These are phyloP conservation scores for Ilex aquifolium DNA, from an alignment of 257 asterid species.

Conservation along the genomic window DNA sequence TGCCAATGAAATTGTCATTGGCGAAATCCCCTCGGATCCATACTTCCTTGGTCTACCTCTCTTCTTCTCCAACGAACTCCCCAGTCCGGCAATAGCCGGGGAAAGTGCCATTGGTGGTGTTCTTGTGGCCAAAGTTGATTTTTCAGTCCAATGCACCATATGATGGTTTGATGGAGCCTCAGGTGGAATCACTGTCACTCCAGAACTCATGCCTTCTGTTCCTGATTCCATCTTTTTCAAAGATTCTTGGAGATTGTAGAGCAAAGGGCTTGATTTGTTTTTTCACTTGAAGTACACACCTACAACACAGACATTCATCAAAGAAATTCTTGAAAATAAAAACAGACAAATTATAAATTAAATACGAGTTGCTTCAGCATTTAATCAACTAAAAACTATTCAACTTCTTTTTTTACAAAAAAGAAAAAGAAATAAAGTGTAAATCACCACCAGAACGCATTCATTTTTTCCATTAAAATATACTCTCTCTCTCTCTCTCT, in stretches of 20 bases:
- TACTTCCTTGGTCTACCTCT: constrained; percentile 93
- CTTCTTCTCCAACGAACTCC: constrained; percentile 51
- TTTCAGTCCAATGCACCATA: constrained; percentile 49
- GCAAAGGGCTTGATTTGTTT: background rate
- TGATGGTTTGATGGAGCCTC: constrained; percentile 63
- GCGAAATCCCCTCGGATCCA: constrained; percentile 50
- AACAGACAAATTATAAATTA: background rate
- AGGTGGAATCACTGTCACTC: constrained; percentile 44
- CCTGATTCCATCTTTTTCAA: constrained; percentile 57
- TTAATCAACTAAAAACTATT: too few species aligned
- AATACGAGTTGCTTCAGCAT: too few species aligned
- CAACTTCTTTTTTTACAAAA: too few species aligned
- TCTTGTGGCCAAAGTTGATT: constrained; percentile 19
- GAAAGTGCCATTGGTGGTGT: constrained; percentile 19
- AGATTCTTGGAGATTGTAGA: background rate
- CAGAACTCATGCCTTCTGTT: constrained; percentile 39
- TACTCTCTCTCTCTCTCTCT: too few species aligned
- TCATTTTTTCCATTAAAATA: too few species aligned
- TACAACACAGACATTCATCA: background rate
- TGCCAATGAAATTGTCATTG: constrained; percentile 44
- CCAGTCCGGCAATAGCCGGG: constrained; percentile 15
- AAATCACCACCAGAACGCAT: too few species aligned
- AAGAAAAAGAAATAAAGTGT: too few species aligned
- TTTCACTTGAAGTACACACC: background rate
- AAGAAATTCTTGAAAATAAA: background rate